Evolutionary conservation across 257 asterid genomes (phyloP).

Genomic region (Primulina eburnea): DNA sequence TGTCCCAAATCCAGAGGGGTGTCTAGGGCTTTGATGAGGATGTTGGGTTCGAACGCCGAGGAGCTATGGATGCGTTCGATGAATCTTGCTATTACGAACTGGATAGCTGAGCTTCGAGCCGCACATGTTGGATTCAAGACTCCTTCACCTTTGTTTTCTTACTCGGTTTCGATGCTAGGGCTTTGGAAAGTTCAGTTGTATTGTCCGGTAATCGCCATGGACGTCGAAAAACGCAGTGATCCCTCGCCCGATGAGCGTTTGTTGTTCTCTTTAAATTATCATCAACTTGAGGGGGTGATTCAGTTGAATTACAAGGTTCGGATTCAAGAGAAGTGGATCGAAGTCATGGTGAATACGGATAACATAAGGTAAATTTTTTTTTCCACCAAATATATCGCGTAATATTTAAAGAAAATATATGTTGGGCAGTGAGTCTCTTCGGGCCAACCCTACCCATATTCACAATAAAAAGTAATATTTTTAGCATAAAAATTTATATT

Average conservation of each 20-base stretch:
- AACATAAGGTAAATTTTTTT: constrained; percentile 53
- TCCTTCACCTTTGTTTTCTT: constrained; percentile 63
- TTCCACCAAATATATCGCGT: too few species aligned
- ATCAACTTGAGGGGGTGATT: constrained; percentile 79
- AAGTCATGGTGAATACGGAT: constrained; percentile 61
- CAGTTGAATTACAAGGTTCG: constrained; percentile 60
- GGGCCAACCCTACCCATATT: too few species aligned
- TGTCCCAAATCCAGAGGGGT: constrained; percentile 45
- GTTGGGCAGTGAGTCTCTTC: too few species aligned
- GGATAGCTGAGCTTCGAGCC: constrained; percentile 50
- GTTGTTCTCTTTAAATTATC: constrained; percentile 61
- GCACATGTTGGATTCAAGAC: constrained; percentile 22
- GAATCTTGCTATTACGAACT: constrained; percentile 75
- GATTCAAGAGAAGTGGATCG: constrained; percentile 58
- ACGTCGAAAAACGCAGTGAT: constrained; percentile 37
- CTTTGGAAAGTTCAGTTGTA: constrained; percentile 84
- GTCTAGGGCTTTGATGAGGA: constrained; percentile 49
- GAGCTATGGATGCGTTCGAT: constrained; percentile 75
- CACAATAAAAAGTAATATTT: too few species aligned
- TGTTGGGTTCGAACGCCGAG: constrained; percentile 62
- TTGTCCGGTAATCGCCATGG: constrained; percentile 82
- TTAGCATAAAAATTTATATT: too few species aligned
- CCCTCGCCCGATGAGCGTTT: constrained; percentile 52
- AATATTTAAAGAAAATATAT: too few species aligned
- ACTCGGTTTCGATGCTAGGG: constrained; percentile 51